Percentiles rank a stretch among this genome's conserved stretches.
These are phyloP conservation scores for Astrothelium macrocarpum DNA, from an alignment of 495 filamentous ascomycete species.

Conservation along the genomic window DNA sequence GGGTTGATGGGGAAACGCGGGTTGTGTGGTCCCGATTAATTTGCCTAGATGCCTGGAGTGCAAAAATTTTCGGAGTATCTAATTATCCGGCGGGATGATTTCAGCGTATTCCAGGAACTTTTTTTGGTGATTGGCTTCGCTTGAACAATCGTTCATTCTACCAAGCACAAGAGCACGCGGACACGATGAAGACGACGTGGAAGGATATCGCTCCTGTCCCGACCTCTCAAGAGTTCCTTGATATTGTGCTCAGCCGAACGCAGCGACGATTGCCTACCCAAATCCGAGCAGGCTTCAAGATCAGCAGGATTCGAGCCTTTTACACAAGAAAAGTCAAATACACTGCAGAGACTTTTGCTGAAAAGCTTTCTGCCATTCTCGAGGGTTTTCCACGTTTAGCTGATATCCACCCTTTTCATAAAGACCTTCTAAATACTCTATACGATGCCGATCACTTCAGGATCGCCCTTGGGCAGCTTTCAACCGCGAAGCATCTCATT, in stretches of 20 bases:
- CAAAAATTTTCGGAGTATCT: neutral
- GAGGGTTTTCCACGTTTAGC: conserved; percentile 88
- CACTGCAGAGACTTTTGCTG: conserved; percentile 92
- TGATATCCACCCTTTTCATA: conserved; percentile 96
- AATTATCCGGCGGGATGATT: neutral
- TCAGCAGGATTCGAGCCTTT: conserved; percentile 89
- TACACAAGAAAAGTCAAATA: conserved; percentile 98
- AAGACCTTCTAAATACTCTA: conserved; percentile 71
- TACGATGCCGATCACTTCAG: conserved; percentile 98
- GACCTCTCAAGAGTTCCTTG: conserved; percentile 87
- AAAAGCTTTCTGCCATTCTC: conserved; percentile 82
- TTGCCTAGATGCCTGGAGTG: too few species aligned
- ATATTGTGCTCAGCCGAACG: conserved; percentile 90
- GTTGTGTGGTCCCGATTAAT: too few species aligned
- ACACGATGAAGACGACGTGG: conserved; percentile 60
- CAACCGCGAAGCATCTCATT: conserved; percentile 90
- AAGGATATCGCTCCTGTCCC: conserved; percentile 85
- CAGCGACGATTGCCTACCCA: conserved; percentile 92
- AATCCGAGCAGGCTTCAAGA: conserved; percentile 93
- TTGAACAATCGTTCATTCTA: neutral
- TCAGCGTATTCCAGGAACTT: neutral
- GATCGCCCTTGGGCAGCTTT: conserved; percentile 91
- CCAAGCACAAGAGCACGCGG: neutral
- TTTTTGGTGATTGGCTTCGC: neutral
- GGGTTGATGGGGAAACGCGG: too few species aligned